These are phyloP conservation scores for Coprinellus aureogranulatus DNA, from an alignment of 768 basidiomycete genomes.

Conservation along the genomic window DNA sequence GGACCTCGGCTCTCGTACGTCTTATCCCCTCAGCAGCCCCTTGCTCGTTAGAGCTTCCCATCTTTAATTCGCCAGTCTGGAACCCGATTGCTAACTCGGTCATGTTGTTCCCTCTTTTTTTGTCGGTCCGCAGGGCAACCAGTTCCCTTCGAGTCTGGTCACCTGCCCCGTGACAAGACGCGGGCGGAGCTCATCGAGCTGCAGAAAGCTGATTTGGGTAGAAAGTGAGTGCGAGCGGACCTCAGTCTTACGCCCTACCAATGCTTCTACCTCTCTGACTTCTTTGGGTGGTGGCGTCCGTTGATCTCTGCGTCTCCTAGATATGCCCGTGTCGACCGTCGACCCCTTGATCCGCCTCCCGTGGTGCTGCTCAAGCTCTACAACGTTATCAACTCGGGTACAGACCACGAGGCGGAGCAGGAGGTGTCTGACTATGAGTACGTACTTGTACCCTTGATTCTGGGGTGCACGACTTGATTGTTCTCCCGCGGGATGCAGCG, in stretches of 20 bases:
- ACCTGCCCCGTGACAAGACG: slow-evolving; percentile 57
- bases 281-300: neutral
- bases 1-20: neutral
- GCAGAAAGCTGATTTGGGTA: slow-evolving; percentile 65
- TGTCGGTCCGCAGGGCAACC: slow-evolving; percentile 44
- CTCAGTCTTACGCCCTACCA: neutral
- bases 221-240: slow-evolving; percentile 48
- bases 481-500: slow-evolving; percentile 35
- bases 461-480: slow-evolving; percentile 8
- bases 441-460: neutral
- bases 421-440: slow-evolving; percentile 52
- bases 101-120: neutral
- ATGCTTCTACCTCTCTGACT: neutral
- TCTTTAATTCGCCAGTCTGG: too few relatives aligned
- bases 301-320: slow-evolving; percentile 24
- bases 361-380: slow-evolving; percentile 55
- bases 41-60: too few relatives aligned
- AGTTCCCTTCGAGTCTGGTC: slow-evolving; percentile 56
- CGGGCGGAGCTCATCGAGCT: slow-evolving; percentile 56
- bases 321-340: slow-evolving; percentile 59
- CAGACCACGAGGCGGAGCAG: slow-evolving; percentile 36
- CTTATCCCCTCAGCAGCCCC: neutral
- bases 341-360: slow-evolving; percentile 67
- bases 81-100: too few relatives aligned
- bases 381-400: slow-evolving; percentile 42